These are phyloP conservation scores for Davidsoniella eucalypti DNA, from an alignment of 2,329 filamentous ascomycete species.

Conservation along the genomic window DNA sequence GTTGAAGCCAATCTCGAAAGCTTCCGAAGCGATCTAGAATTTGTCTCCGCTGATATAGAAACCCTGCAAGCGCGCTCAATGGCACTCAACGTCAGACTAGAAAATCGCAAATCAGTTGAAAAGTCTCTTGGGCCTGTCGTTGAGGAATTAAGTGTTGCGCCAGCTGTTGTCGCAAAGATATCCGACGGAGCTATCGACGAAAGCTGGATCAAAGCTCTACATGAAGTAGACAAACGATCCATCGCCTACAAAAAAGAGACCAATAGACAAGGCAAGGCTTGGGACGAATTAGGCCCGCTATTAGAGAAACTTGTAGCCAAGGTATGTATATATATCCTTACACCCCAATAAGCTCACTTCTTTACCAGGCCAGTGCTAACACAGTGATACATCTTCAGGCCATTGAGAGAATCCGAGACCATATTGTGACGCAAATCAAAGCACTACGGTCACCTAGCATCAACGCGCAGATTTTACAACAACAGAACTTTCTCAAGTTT, in stretches of 20 bases:
- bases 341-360: background rate
- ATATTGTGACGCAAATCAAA: slow-evolving; percentile 87
- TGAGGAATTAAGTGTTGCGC: slow-evolving; percentile 80
- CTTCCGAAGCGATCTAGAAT: slow-evolving; percentile 84
- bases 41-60: slow-evolving; percentile 90
- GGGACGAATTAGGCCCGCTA: slow-evolving; percentile 70
- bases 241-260: slow-evolving; percentile 52
- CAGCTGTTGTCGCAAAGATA: slow-evolving; percentile 68
- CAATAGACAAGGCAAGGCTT: slow-evolving; percentile 53
- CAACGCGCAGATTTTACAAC: slow-evolving; percentile 92
- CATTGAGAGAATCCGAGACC: slow-evolving; percentile 86
- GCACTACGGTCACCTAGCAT: slow-evolving; percentile 86
- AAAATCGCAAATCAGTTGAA: slow-evolving; percentile 81
- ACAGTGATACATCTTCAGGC: slow-evolving; percentile 35
- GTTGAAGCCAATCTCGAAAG: slow-evolving; percentile 84
- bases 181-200: slow-evolving; percentile 82
- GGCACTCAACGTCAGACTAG: slow-evolving; percentile 65
- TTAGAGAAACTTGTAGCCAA: slow-evolving; percentile 72
- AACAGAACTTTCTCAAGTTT: slow-evolving; percentile 76
- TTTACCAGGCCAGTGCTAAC: background rate
- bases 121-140: slow-evolving; percentile 74
- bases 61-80: slow-evolving; percentile 75
- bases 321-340: slow-evolving; percentile 25
- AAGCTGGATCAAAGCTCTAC: slow-evolving; percentile 65
- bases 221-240: slow-evolving; percentile 67